Evolutionary conservation across 371 early-diverging fungal species (phyloP), one percentile per base, ranked within the genome.

Genomic region (Mucor mucedo): DNA sequence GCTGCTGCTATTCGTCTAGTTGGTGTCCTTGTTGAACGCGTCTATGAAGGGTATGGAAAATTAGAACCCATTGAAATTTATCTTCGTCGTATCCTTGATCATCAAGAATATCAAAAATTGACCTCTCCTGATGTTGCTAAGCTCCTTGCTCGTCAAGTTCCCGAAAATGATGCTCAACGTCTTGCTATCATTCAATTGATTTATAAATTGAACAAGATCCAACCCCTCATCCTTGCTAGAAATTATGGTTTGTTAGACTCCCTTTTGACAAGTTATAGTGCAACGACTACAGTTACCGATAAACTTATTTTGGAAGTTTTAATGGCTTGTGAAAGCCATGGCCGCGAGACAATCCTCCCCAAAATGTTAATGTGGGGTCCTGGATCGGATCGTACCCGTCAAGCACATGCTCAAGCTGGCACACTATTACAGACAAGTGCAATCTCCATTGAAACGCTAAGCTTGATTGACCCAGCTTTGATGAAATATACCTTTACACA

Each of bases 401-500:
- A 79, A 55, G 69, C 72, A 0, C 76, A 75, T 58, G 71, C 76
- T 9, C 80, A 82, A 55, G 66, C 78, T 3, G 80, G 76, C 5
- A 66, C 71, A 7, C 55, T 80, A 16, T 55, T 79, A 35, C 71
- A 71, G 28, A 70, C 68, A 1, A 68, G 62, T 30, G 65, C 78
- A 35, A 80, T 66, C 65, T 84, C 58, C 4, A 66, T 71, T 59
- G 90, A 91, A 56, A 77, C 86, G 14, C 60, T 92, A n/a, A 80
- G 80, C 32, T 66, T 83, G 32, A 79, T 94, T 49, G 89, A 93
- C 53, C 75, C 89, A 5, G 72, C 63, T 3, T 63, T 84, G 71
- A 90, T 93, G 92, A 76, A 83, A 62, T 72, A 80, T 56, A 84
- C 90, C 8, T 76, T 85, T 41, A 82, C 82, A 2, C 81, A 83